These are phyloP conservation scores for Colletotrichum orbiculare DNA, from an alignment of 2,329 filamentous ascomycete species.

Conservation along the genomic window DNA sequence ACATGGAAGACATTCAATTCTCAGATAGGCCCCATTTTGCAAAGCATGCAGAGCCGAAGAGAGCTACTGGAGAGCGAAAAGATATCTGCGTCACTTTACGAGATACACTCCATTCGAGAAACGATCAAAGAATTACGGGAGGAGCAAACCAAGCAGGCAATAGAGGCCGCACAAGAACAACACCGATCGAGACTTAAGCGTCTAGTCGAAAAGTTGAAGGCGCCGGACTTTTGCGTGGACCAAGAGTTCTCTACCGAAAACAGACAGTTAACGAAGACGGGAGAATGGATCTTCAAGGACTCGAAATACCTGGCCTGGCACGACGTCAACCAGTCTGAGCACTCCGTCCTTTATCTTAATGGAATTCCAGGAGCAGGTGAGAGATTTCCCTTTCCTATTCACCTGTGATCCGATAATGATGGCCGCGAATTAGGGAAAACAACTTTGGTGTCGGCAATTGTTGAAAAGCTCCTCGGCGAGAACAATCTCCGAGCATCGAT, in stretches of 20 bases:
- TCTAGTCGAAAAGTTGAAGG: not conserved
- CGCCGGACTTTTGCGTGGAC: not conserved
- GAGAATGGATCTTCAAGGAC: not conserved
- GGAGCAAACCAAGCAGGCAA: not conserved
- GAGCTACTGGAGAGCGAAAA: not conserved
- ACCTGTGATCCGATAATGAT: not conserved
- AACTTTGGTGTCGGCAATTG: not conserved
- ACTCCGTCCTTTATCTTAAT: not conserved
- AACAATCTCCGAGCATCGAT: not conserved
- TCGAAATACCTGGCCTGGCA: not conserved
- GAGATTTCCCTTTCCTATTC: not conserved
- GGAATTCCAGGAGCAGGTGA: conserved; percentile 1
- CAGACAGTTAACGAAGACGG: not conserved
- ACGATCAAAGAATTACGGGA: not conserved
- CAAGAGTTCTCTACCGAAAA: not conserved
- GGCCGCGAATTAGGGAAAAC: not conserved
- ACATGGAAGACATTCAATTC: conserved; percentile 9
- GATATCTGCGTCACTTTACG: not conserved
- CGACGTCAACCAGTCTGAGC: not conserved
- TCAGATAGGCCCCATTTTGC: not conserved
- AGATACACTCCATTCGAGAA: not conserved
- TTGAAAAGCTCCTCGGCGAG: not conserved
- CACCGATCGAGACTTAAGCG: not conserved
- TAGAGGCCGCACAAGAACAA: not conserved
- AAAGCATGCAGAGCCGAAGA: not conserved